Evolutionary conservation across 805 yeast species (phyloP).

Genomic region (Blastobotrys muscicola): DNA sequence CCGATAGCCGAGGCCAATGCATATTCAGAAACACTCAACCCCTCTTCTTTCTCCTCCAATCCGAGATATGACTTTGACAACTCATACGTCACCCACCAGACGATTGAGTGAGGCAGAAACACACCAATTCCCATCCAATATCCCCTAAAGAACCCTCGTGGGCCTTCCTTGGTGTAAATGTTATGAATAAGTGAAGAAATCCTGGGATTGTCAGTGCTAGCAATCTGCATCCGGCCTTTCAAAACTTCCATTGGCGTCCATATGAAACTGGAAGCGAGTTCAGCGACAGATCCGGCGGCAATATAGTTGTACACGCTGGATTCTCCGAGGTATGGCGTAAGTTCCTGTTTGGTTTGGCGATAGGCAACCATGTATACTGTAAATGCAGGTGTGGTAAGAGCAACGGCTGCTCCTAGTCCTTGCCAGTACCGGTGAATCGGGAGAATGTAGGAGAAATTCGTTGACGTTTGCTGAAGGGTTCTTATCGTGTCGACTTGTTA

Average conservation of each 20-base stretch:
- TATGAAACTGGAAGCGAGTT: constrained; percentile 28
- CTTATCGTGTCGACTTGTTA: constrained; percentile 30
- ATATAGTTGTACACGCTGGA: constrained; percentile 29
- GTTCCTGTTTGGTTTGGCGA: constrained; percentile 27
- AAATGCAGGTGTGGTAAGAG: constrained; percentile 33
- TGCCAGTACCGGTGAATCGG: constrained; percentile 33
- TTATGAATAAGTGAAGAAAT: constrained; percentile 12
- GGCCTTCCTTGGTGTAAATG: constrained; percentile 12
- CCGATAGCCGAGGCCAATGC: constrained; percentile 29
- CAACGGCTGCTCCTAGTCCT: constrained; percentile 31
- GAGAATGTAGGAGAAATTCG: constrained; percentile 25
- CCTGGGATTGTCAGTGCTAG: constrained; percentile 8
- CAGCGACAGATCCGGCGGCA: constrained; percentile 30
- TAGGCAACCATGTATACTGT: constrained; percentile 33
- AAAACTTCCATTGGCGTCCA: constrained; percentile 39
- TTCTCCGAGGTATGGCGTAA: constrained; percentile 29
- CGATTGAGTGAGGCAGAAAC: constrained; percentile 16
- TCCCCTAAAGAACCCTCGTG: constrained; percentile 15
- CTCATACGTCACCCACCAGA: constrained; percentile 21
- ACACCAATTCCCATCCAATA: constrained; percentile 17
- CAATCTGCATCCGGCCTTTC: constrained; percentile 34
- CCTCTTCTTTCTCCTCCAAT: not conserved
- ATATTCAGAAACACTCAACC: constrained; percentile 17
- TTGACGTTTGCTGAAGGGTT: constrained; percentile 33
- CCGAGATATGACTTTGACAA: constrained; percentile 6